These are phyloP conservation scores for Entomortierella parvispora DNA, from an alignment of 192 early-diverging fungal genomes.

Conservation along the genomic window DNA sequence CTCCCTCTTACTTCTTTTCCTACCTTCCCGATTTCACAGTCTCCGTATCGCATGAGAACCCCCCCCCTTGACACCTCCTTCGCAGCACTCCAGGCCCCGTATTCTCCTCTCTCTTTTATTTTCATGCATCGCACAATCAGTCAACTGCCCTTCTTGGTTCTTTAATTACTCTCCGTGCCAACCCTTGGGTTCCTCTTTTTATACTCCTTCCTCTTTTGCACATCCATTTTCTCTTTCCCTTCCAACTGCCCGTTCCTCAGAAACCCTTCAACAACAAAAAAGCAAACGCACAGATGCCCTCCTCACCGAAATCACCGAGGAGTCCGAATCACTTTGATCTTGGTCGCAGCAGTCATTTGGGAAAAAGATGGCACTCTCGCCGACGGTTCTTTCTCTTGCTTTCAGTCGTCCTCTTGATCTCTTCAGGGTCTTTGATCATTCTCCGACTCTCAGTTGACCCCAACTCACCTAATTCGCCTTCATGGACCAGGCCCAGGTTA, in stretches of 20 bases:
- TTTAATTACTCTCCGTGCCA: too few species aligned
- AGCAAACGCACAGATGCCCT: background rate
- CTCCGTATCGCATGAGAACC: too few species aligned
- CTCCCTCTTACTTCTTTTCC: background rate
- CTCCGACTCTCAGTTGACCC: background rate
- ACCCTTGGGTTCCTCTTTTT: too few species aligned
- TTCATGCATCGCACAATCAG: too few species aligned
- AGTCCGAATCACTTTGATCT: background rate
- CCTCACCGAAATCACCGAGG: slow-evolving; percentile 4
- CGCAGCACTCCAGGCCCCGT: background rate
- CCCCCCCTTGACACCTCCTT: too few species aligned
- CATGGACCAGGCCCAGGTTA: background rate
- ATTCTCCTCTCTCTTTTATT: too few species aligned
- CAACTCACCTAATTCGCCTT: background rate
- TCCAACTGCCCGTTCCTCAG: too few species aligned
- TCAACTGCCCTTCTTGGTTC: background rate
- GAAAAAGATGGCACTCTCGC: slow-evolving; percentile 1
- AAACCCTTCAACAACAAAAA: background rate
- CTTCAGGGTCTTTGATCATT: slow-evolving; percentile 23
- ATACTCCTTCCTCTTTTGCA: too few species aligned
- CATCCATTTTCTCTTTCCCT: background rate
- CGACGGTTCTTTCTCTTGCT: slow-evolving; percentile 9
- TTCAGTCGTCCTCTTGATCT: slow-evolving; percentile 7
- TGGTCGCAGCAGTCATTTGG: background rate
- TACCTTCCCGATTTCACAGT: background rate